These are phyloP conservation scores for Panellus pusillus DNA, from an alignment of 768 basidiomycete species.

Conservation along the genomic window DNA sequence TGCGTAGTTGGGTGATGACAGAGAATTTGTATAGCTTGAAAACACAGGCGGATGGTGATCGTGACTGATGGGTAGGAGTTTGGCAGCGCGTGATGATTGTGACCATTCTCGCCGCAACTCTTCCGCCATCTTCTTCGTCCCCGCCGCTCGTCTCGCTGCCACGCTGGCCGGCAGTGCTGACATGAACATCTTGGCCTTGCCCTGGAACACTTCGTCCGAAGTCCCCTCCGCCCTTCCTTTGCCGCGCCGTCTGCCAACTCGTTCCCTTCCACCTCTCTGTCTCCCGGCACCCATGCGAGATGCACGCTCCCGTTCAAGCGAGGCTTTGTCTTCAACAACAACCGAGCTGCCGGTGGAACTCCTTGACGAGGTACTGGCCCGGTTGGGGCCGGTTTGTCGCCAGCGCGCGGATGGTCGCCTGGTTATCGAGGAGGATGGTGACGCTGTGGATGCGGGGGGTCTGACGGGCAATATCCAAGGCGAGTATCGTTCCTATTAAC, in stretches of 20 bases:
- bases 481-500: conserved; percentile 17
- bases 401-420: conserved; percentile 7
- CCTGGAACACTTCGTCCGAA: too few relatives aligned
- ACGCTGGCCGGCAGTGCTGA: too few relatives aligned
- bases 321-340: not conserved
- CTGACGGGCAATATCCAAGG: too few relatives aligned
- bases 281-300: not conserved
- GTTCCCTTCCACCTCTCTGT: conserved; percentile 24
- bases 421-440: conserved; percentile 16
- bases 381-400: not conserved
- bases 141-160: too few relatives aligned
- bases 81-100: not conserved
- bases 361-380: conserved; percentile 1
- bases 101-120: not conserved
- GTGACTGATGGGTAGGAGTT: not conserved
- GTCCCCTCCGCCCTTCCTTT: conserved; percentile 13
- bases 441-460: not conserved
- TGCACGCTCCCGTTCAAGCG: conserved; percentile 20
- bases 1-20: conserved; percentile 18
- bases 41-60: conserved; percentile 4
- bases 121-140: too few relatives aligned
- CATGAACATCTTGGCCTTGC: too few relatives aligned
- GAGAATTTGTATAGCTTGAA: conserved; percentile 7
- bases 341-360: not conserved
- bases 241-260: conserved; percentile 22